Conservation (phyloP, 495 filamentous ascomycete genomes). For the Staphylotrichum longicolle region DNA sequence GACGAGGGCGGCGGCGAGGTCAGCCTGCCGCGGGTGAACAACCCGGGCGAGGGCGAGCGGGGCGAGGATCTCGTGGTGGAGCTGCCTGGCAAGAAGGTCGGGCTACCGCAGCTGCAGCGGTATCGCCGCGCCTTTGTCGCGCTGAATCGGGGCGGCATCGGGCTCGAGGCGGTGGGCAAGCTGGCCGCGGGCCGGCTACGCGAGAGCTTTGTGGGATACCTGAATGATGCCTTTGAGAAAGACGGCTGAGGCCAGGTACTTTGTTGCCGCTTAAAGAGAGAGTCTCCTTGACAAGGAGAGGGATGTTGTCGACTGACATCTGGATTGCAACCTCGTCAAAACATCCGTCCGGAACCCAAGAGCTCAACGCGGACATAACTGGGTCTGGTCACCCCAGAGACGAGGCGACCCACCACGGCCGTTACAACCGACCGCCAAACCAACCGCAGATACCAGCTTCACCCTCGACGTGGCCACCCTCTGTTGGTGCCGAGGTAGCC, state of each 20-base stretch:
- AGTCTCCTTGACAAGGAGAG: background rate
- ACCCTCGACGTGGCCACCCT: too few relatives aligned
- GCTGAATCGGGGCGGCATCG: slow-evolving; percentile 62
- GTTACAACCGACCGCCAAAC: too few relatives aligned
- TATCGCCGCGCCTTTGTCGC: slow-evolving; percentile 81
- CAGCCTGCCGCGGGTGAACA: slow-evolving; percentile 36
- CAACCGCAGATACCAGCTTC: too few relatives aligned
- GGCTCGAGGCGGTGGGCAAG: slow-evolving; percentile 46
- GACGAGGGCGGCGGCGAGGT: slow-evolving; percentile 58
- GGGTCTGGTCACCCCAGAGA: too few relatives aligned
- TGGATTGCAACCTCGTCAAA: too few relatives aligned
- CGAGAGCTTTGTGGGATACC: slow-evolving; percentile 69
- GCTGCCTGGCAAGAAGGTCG: slow-evolving; percentile 59
- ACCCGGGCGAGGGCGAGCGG: slow-evolving; percentile 32
- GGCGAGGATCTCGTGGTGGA: slow-evolving; percentile 45
- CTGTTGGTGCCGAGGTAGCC: too few relatives aligned
- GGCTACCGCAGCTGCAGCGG: slow-evolving; percentile 76
- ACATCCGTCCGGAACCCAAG: too few relatives aligned
- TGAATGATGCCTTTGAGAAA: slow-evolving; percentile 64
- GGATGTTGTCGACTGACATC: too few relatives aligned
- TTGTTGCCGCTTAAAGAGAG: too few relatives aligned
- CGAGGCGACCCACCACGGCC: too few relatives aligned
- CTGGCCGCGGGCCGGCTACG: slow-evolving; percentile 55
- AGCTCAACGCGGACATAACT: too few relatives aligned
- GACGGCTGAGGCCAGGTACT: slow-evolving; percentile 35